Conservation (phyloP, 805 yeast species). For the Starmera dryadoides region DNA sequence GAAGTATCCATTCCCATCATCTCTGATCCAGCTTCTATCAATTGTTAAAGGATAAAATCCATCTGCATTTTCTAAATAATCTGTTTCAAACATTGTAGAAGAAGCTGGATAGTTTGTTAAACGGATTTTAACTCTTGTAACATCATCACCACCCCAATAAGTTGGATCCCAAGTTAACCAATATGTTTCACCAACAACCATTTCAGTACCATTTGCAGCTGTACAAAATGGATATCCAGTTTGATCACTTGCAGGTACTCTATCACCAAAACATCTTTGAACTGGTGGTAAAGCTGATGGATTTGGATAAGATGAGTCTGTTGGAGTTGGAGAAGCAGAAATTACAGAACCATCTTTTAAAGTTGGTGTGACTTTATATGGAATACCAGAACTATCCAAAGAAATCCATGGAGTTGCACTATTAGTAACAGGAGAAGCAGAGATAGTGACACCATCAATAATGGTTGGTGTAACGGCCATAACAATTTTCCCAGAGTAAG, state of each 20-base stretch:
- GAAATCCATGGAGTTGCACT: conserved; percentile 37
- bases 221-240: conserved; percentile 36
- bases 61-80: conserved; percentile 26
- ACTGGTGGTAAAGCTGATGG: conserved; percentile 36
- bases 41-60: conserved; percentile 33
- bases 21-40: conserved; percentile 19
- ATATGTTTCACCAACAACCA: conserved; percentile 39
- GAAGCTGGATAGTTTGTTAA: conserved; percentile 28
- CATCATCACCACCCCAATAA: conserved; percentile 31
- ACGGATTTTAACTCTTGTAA: conserved; percentile 26
- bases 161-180: conserved; percentile 44
- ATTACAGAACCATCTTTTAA: conserved; percentile 25
- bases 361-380: conserved; percentile 33
- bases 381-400: conserved; percentile 36
- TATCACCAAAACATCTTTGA: conserved; percentile 34
- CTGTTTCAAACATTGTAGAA: conserved; percentile 26
- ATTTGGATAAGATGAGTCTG: conserved; percentile 24
- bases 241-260: conserved; percentile 25
- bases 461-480: conserved; percentile 47
- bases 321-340: conserved; percentile 36
- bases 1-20: conserved; percentile 26
- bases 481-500: conserved; percentile 23
- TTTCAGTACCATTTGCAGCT: conserved; percentile 31
- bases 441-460: conserved; percentile 36
- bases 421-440: conserved; percentile 29